phyloP scores from a whole-genome alignment of 192 early-diverging fungal species.

The Backusella tarrabulga region DNA sequence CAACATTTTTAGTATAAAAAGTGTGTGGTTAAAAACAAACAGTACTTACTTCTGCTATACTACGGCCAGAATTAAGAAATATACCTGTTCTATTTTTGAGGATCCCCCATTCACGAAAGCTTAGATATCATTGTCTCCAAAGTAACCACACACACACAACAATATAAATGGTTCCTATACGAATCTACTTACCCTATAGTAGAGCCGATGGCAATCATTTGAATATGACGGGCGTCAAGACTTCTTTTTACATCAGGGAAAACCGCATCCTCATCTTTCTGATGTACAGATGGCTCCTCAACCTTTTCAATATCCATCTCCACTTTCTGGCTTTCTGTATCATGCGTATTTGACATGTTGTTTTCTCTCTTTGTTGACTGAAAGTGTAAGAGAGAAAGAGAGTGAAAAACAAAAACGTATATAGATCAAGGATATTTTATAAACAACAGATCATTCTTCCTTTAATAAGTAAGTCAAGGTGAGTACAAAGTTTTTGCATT shows the following conservation, averaged over 20 bases:
- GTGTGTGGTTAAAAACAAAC: background rate
- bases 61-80: conserved; percentile 68
- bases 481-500: too few species aligned
- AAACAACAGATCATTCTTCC: too few species aligned
- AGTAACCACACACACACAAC: background rate
- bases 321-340: background rate
- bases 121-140: background rate
- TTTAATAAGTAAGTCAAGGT: too few species aligned
- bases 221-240: conserved; percentile 28
- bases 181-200: conserved; percentile 19
- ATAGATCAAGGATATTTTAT: too few species aligned
- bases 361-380: too few species aligned
- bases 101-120: background rate
- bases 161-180: background rate
- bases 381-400: too few species aligned
- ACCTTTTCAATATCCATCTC: background rate
- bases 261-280: background rate
- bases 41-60: conserved; percentile 43
- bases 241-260: conserved; percentile 1
- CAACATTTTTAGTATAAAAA: background rate
- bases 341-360: background rate
- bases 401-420: too few species aligned
- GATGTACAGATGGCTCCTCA: background rate
- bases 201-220: conserved; percentile 33
- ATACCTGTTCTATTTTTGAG: conserved; percentile 55